These are phyloP conservation scores for Claviceps spartinae DNA, from an alignment of 2,329 filamentous ascomycete genomes.

Conservation along the genomic window DNA sequence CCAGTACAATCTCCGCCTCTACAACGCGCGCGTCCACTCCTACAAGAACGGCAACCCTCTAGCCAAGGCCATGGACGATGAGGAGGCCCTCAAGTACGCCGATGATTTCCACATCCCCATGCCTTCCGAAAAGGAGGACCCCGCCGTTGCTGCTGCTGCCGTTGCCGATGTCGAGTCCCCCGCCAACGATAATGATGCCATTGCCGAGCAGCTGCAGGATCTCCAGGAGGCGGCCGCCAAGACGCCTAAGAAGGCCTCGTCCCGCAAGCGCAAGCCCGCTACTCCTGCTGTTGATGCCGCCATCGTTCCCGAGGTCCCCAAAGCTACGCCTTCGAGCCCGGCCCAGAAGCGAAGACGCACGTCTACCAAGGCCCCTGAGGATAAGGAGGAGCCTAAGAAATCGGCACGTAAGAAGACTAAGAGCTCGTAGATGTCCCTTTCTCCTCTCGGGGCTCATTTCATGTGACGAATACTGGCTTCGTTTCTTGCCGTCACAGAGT, in stretches of 20 bases:
- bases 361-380: slow-evolving; percentile 39
- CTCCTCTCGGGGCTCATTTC: background rate
- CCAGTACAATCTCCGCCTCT: slow-evolving; percentile 52
- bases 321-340: slow-evolving; percentile 35
- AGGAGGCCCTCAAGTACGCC: slow-evolving; percentile 47
- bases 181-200: slow-evolving; percentile 39
- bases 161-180: slow-evolving; percentile 21
- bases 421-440: slow-evolving; percentile 18
- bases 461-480: too few species aligned
- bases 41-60: slow-evolving; percentile 47
- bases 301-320: slow-evolving; percentile 20
- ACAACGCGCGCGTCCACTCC: slow-evolving; percentile 51
- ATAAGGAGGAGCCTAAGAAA: slow-evolving; percentile 46
- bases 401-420: slow-evolving; percentile 45
- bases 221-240: slow-evolving; percentile 39
- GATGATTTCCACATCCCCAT: slow-evolving; percentile 42
- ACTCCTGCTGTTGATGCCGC: slow-evolving; percentile 24
- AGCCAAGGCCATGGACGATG: slow-evolving; percentile 48
- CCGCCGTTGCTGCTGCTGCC: slow-evolving; percentile 12
- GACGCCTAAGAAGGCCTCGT: slow-evolving; percentile 42
- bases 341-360: slow-evolving; percentile 51
- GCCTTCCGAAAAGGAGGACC: slow-evolving; percentile 32
- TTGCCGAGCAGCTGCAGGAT: slow-evolving; percentile 45
- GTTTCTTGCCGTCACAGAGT: too few species aligned
- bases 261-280: slow-evolving; percentile 44